Conservation (phyloP, 352 stramenopile species). For the Sclerospora graminicola region DNA sequence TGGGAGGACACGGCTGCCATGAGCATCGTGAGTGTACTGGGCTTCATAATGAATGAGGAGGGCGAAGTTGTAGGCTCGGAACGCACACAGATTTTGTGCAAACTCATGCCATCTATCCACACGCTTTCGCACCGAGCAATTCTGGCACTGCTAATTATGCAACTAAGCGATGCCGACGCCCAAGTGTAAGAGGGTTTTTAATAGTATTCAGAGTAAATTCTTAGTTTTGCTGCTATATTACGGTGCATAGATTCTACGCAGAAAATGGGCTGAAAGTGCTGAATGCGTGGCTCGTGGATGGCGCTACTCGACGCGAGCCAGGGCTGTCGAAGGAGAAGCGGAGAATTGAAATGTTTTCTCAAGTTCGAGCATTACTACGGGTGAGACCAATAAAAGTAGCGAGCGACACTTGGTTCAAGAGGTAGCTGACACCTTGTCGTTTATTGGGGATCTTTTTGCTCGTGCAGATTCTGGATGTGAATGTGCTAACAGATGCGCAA, state of each 20-base stretch:
- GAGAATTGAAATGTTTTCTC: conserved; percentile 58
- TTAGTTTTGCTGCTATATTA: neutral
- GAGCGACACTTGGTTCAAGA: neutral
- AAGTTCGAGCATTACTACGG: conserved; percentile 62
- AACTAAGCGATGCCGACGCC: conserved; percentile 57
- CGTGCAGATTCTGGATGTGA: conserved; percentile 52
- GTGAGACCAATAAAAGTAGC: conserved; percentile 15
- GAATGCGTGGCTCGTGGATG: conserved; percentile 59
- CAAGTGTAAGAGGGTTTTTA: conserved; percentile 29
- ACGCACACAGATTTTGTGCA: conserved; percentile 67
- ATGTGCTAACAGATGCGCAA: conserved; percentile 50
- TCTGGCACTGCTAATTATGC: conserved; percentile 57
- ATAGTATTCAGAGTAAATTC: neutral
- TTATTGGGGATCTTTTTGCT: conserved; percentile 1
- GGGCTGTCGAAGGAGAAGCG: conserved; percentile 49
- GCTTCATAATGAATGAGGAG: conserved; percentile 76
- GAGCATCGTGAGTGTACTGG: conserved; percentile 72
- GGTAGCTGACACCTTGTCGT: neutral
- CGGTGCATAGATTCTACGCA: conserved; percentile 43
- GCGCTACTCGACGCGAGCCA: conserved; percentile 23
- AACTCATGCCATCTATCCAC: conserved; percentile 80
- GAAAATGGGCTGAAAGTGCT: conserved; percentile 65
- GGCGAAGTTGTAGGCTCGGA: conserved; percentile 61
- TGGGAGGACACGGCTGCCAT: conserved; percentile 72
- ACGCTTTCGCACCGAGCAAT: conserved; percentile 69